Evolutionary conservation across 768 basidiomycete species (phyloP), one percentile per base, ranked within the genome.

Genomic region (Suillus cothurnatus): DNA sequence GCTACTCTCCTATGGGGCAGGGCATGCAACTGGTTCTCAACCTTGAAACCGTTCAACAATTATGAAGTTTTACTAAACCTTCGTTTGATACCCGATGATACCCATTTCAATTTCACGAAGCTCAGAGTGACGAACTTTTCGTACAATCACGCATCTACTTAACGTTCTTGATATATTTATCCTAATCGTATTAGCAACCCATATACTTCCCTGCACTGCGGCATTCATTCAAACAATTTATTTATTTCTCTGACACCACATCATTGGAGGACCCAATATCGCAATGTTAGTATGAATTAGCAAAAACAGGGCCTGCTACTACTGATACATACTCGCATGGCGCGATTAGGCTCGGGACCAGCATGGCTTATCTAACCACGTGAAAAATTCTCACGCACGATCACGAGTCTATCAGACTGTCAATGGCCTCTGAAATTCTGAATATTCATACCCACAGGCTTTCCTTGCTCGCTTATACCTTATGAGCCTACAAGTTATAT

Each of bases 21-120:
- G 58, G 58, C 19, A 59, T 59, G 58, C 58, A 59, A 15, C 39
- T 59, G n/a, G 11, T 59, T 41, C 58, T 59, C 39, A 28, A 41
- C 12, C 58, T 59, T 41, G 19, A 41, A 41, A 12, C 38, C 26
- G 19, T 59, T 32, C 12, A 32, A n/a, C 21, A 21, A n/a, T 6
- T 1, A 14, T n/a, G 21, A 31, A 6, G 11, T 59, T 19, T 39
- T 39, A 28, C 6, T 28, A 31, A n/a, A 41, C 15, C 58, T 59
- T 59, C 28, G 58, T 28, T 31, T 59, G 17, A 59, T 59, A 59
- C 26, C 38, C 6, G 5, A 3, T 28, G 26, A 52, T 28, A 53
- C 52, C 50, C 26, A 31, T 59, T 28, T 31, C 12, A 12, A 59
- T 12, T 41, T 58, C 17, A 39, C 38, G 57, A 58, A 58, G 17